Evolutionary conservation across 257 asterid genomes (phyloP).

Genomic region (Nicotiana tomentosiformis): DNA sequence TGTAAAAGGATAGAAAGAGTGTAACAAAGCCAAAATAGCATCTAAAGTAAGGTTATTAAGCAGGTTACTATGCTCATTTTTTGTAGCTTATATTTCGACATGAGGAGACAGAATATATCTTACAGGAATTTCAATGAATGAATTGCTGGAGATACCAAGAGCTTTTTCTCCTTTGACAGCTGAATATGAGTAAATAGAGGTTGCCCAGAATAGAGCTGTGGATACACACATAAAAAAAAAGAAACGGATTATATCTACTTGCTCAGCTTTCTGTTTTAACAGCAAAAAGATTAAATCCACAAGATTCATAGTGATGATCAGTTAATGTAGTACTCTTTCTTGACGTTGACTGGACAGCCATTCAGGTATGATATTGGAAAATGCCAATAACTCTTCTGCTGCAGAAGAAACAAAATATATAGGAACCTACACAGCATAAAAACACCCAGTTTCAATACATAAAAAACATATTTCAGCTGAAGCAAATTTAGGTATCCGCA

Average conservation of each 20-base stretch:
- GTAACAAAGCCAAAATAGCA: neutral
- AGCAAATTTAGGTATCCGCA: neutral
- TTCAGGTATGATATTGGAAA: conserved; percentile 75
- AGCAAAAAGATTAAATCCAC: conserved; percentile 11
- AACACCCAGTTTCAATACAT: neutral
- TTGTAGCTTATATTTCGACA: neutral
- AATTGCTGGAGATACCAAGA: conserved; percentile 57
- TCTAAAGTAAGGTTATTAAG: neutral
- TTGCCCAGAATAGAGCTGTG: conserved; percentile 67
- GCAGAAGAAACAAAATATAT: conserved; percentile 68
- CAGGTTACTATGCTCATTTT: neutral
- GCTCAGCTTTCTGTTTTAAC: neutral
- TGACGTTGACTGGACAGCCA: conserved; percentile 66
- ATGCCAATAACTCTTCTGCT: conserved; percentile 78
- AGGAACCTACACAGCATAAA: conserved; percentile 60
- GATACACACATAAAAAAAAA: conserved; percentile 7
- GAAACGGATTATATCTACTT: neutral
- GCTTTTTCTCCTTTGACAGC: conserved; percentile 59
- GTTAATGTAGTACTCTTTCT: conserved; percentile 47
- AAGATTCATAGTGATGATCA: neutral
- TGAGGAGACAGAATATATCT: conserved; percentile 18
- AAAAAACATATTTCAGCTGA: neutral
- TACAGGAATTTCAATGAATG: conserved; percentile 70
- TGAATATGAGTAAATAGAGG: conserved; percentile 59
- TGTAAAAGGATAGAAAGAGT: neutral